phyloP scores from a whole-genome alignment of 2,329 filamentous ascomycete genomes.

The Elsinoe batatas region DNA sequence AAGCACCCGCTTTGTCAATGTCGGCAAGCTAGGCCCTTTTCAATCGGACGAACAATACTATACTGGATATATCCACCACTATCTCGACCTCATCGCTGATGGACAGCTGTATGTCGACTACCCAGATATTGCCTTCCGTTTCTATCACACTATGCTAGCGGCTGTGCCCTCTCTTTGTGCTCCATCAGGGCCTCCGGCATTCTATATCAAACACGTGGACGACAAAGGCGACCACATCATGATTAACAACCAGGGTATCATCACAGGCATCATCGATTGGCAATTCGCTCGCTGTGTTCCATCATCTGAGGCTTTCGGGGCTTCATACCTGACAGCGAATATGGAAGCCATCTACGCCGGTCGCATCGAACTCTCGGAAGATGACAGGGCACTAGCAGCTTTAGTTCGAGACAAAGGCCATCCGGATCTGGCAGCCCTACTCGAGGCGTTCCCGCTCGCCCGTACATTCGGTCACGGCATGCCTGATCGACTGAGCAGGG shows the following conservation, averaged over 20 bases:
- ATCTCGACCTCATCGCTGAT: constrained; percentile 8
- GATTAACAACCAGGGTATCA: constrained; percentile 36
- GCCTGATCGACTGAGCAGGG: background rate
- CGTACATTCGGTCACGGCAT: background rate
- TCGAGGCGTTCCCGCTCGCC: background rate
- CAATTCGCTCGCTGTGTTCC: constrained; percentile 12
- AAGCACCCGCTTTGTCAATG: constrained; percentile 1
- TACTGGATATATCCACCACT: background rate
- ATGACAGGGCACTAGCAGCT: background rate
- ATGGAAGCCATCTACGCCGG: background rate
- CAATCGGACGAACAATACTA: background rate
- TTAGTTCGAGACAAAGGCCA: background rate
- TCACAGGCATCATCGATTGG: constrained; percentile 43
- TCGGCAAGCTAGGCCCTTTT: background rate
- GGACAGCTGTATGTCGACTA: background rate
- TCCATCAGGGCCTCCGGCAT: background rate
- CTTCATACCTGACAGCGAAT: constrained; percentile 12
- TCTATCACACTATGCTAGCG: background rate
- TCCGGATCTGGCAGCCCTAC: background rate
- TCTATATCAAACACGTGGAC: constrained; percentile 38
- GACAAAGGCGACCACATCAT: constrained; percentile 44
- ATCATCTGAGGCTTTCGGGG: constrained; percentile 10
- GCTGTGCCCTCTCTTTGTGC: background rate
- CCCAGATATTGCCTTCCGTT: background rate
- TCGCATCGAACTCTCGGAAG: background rate